These are phyloP conservation scores for Plasmopara muralis DNA, from an alignment of 352 stramenopile genomes.

Conservation along the genomic window DNA sequence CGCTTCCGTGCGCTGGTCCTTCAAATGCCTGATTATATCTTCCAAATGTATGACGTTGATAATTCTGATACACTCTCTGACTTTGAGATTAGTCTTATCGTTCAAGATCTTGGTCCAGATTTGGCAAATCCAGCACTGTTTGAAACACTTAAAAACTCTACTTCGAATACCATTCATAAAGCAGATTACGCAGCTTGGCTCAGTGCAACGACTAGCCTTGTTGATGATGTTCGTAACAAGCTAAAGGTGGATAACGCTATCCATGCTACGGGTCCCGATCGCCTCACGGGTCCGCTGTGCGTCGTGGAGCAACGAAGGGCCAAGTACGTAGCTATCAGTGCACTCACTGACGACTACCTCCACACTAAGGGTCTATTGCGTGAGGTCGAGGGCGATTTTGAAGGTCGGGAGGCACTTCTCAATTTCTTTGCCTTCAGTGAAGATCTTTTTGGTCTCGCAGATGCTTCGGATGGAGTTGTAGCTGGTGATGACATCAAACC, in stretches of 20 bases:
- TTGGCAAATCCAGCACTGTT: slow-evolving; percentile 39
- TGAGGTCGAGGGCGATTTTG: slow-evolving; percentile 78
- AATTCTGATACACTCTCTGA: slow-evolving; percentile 42
- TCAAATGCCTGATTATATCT: slow-evolving; percentile 52
- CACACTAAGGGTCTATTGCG: slow-evolving; percentile 60
- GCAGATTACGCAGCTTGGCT: slow-evolving; percentile 51
- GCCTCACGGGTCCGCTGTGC: slow-evolving; percentile 80
- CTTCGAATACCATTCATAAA: slow-evolving; percentile 36
- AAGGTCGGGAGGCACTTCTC: slow-evolving; percentile 62
- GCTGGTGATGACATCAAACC: slow-evolving; percentile 32
- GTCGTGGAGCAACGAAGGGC: slow-evolving; percentile 87
- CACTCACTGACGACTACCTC: slow-evolving; percentile 87
- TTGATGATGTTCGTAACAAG: slow-evolving; percentile 41
- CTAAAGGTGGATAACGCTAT: slow-evolving; percentile 91
- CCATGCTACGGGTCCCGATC: slow-evolving; percentile 88
- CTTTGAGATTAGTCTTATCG: slow-evolving; percentile 58
- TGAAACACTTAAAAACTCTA: slow-evolving; percentile 31
- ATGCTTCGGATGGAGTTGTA: slow-evolving; percentile 20
- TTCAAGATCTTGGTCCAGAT: slow-evolving; percentile 48
- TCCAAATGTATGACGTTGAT: slow-evolving; percentile 73
- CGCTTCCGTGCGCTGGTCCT: slow-evolving; percentile 39
- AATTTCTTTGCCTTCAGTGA: slow-evolving; percentile 69
- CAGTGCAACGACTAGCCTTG: slow-evolving; percentile 52
- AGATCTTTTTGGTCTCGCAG: slow-evolving; percentile 54
- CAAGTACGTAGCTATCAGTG: slow-evolving; percentile 92